Evolutionary conservation across 129 eudicot species (phyloP).

Genomic region (Flaveria brownii): DNA sequence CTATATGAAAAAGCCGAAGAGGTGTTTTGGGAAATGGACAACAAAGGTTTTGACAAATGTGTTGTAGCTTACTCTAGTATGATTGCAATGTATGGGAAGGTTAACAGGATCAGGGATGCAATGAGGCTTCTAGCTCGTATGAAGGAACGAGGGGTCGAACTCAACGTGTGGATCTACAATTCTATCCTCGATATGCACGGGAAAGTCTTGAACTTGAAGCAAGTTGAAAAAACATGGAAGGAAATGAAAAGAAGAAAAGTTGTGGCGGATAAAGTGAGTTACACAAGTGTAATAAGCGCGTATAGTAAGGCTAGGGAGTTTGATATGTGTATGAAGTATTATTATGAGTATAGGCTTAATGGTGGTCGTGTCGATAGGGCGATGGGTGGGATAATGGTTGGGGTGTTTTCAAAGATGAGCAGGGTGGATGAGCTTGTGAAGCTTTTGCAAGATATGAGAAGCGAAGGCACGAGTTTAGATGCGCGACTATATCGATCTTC

Average conservation of each 20-base stretch:
- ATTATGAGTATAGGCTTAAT: constrained; percentile 60
- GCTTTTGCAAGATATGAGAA: constrained; percentile 82
- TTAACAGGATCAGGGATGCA: constrained; percentile 65
- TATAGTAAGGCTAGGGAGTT: constrained; percentile 70
- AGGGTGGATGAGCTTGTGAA: constrained; percentile 66
- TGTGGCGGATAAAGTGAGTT: constrained; percentile 66
- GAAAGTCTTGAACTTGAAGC: constrained; percentile 61
- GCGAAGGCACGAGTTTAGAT: constrained; percentile 66
- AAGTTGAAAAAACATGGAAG: constrained; percentile 83
- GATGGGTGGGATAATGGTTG: constrained; percentile 93
- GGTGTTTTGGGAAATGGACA: constrained; percentile 67
- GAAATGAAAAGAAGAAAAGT: constrained; percentile 86
- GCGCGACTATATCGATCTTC: constrained; percentile 74
- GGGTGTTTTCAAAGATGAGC: constrained; percentile 71
- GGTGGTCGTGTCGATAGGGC: constrained; percentile 73
- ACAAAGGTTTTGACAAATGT: constrained; percentile 70
- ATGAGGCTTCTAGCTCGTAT: constrained; percentile 79
- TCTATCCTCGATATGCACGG: constrained; percentile 82
- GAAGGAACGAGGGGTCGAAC: constrained; percentile 80
- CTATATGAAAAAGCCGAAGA: constrained; percentile 65
- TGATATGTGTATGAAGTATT: constrained; percentile 59
- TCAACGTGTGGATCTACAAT: constrained; percentile 88
- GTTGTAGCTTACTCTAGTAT: constrained; percentile 90
- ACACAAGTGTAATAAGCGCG: constrained; percentile 75
- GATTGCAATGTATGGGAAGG: constrained; percentile 78